phyloP scores from a whole-genome alignment of 2,329 filamentous ascomycete genomes.

The Apiospora koreana region DNA sequence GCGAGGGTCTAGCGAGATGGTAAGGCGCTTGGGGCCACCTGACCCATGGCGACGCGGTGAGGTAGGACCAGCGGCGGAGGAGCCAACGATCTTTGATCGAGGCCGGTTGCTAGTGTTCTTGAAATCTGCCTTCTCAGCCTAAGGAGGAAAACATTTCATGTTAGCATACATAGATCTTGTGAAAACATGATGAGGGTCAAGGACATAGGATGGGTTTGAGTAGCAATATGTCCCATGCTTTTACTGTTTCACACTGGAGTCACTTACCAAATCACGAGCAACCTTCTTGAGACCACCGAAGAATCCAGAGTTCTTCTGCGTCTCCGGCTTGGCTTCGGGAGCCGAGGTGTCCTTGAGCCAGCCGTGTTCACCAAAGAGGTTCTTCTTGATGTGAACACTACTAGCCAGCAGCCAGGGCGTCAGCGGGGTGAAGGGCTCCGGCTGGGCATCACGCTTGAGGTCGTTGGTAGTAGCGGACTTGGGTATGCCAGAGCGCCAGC shows the following conservation, averaged over 20 bases:
- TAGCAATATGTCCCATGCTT: background rate
- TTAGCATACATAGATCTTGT: background rate
- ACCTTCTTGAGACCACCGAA: constrained; percentile 41
- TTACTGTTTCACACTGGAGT: background rate
- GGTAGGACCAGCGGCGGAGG: background rate
- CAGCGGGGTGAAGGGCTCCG: constrained; percentile 27
- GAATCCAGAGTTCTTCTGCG: constrained; percentile 24
- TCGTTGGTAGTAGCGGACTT: constrained; percentile 16
- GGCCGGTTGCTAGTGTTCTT: constrained; percentile 33
- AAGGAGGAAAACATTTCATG: background rate
- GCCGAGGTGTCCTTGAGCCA: constrained; percentile 51
- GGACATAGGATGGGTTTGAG: background rate
- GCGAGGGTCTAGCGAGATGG: constrained; percentile 54
- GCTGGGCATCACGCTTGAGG: background rate
- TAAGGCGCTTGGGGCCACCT: constrained; percentile 32
- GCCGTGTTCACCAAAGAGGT: constrained; percentile 55
- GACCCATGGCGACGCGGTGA: constrained; percentile 19
- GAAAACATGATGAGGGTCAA: background rate
- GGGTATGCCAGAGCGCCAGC: constrained; percentile 9
- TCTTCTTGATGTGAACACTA: constrained; percentile 38
- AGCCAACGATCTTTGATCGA: constrained; percentile 17
- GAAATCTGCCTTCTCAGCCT: constrained; percentile 36
- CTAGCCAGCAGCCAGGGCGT: constrained; percentile 28
- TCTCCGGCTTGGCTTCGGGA: constrained; percentile 19
- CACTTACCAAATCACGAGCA: constrained; percentile 54